phyloP scores from a whole-genome alignment of 2,329 filamentous ascomycete species.

The Alternaria burnsii region DNA sequence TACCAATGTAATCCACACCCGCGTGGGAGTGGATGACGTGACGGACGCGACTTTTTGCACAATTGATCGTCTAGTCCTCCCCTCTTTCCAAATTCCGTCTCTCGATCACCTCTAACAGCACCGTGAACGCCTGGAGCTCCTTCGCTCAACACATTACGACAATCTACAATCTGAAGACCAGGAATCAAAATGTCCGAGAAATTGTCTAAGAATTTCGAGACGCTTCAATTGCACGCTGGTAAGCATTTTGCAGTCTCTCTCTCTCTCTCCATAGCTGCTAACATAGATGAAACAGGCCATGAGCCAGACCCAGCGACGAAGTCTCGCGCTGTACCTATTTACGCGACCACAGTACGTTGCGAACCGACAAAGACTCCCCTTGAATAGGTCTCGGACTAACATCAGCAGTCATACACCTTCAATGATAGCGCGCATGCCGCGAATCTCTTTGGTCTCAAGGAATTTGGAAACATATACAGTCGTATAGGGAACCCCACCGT shows the following conservation, averaged over 20 bases:
- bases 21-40: conserved; percentile 12
- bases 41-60: conserved; percentile 4
- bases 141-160: neutral
- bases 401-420: conserved; percentile 80
- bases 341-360: conserved; percentile 78
- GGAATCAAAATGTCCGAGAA: conserved; percentile 48
- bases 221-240: conserved; percentile 62
- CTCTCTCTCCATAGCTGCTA: neutral
- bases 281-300: conserved; percentile 64
- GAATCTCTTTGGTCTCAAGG: conserved; percentile 93
- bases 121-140: neutral
- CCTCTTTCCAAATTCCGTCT: neutral
- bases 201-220: conserved; percentile 58
- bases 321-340: conserved; percentile 91
- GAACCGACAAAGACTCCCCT: neutral
- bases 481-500: conserved; percentile 84
- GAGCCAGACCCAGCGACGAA: conserved; percentile 83
- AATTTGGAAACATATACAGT: conserved; percentile 97
- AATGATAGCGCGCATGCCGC: conserved; percentile 96
- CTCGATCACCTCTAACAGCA: neutral
- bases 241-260: conserved; percentile 18
- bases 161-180: neutral
- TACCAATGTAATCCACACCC: neutral
- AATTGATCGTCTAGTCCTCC: neutral
- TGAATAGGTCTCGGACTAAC: conserved; percentile 18